Evolutionary conservation across 1,284 basidiomycete genomes (phyloP), one percentile per base, ranked within the genome.

Genomic region (Austropuccinia psidii): DNA sequence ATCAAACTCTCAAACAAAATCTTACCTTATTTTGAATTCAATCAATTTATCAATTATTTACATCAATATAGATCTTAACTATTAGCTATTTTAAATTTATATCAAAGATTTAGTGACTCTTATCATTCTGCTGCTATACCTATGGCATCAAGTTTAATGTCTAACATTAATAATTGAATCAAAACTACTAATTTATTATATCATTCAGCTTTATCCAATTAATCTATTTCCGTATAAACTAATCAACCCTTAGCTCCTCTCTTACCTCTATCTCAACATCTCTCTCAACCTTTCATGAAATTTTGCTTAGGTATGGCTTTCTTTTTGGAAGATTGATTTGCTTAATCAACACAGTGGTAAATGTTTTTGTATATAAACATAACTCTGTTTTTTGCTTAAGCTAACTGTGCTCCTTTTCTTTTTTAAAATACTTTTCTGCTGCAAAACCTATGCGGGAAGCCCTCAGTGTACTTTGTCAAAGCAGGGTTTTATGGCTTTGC

Each of bases 21-120:
- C 15, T 77, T 86, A 0, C 91, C 93, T 0, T 97, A 92, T 79
- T 83, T 87, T 77, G 95, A 98, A 80, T 97, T 93, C 81, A 79
- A 90, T 29, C 80, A 86, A 2, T 95, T 98, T 79, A 83, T 97
- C 54, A 83, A 85, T 0, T 90, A 98, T 80, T 81, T 98, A 45
- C 88, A 92, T 3, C 83, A 87, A 0, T 81, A 91, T 31, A 89
- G 91, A 27, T 39, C 31, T 49, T 47, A 21, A 15, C 43, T 50
- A 15, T 37, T 41, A 15, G 29, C 41, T 31, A 47, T 35, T 47
- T 33, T 64, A 37, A n/a, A 57, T 68, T 47, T 47, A 33, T 17
- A 33, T 17, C 61, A 72, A 24, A 33, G 50, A 41, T 47, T 68
- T 52, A 41, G 55, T 21, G 76, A 75, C 15, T 77, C 33, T 67